These are phyloP conservation scores for Spizellomyces sp. DNA, from an alignment of 192 early-diverging fungal genomes.

Conservation along the genomic window DNA sequence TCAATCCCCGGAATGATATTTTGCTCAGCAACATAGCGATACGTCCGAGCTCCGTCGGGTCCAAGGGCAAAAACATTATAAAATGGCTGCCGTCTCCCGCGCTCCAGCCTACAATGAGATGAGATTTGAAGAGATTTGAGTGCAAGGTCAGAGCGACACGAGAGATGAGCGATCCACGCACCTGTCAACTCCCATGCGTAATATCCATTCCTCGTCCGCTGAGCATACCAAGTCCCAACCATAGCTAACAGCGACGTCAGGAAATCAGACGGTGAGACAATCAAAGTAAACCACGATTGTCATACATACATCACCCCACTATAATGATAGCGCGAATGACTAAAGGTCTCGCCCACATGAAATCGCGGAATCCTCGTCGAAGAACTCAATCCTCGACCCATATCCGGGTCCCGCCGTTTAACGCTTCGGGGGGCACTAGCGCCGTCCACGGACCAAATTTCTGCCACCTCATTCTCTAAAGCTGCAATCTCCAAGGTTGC, in stretches of 20 bases:
- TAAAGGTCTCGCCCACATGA: conserved; percentile 4
- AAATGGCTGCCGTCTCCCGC: conserved; percentile 18
- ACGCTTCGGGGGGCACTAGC: background rate
- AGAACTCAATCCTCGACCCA: too few species aligned
- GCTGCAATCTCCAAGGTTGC: background rate
- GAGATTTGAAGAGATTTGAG: background rate
- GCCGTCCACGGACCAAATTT: conserved; percentile 10
- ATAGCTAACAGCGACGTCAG: conserved; percentile 2
- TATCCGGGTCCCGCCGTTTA: conserved; percentile 1
- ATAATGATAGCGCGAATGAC: conserved; percentile 14
- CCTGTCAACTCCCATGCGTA: conserved; percentile 8
- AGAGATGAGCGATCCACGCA: background rate
- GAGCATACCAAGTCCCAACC: conserved; percentile 14
- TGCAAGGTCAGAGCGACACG: background rate
- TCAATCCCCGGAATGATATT: conserved; percentile 1
- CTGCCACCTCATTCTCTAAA: conserved; percentile 8
- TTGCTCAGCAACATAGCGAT: conserved; percentile 25
- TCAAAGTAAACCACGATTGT: too few species aligned
- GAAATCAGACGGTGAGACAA: too few species aligned
- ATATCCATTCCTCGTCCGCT: conserved; percentile 17
- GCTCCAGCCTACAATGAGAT: background rate
- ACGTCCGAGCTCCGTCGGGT: background rate
- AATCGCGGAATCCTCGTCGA: background rate
- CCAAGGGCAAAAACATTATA: conserved; percentile 9
- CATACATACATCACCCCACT: too few species aligned